Conservation (phyloP, 495 filamentous ascomycete genomes). For the Astrothelium subdiscretum region DNA sequence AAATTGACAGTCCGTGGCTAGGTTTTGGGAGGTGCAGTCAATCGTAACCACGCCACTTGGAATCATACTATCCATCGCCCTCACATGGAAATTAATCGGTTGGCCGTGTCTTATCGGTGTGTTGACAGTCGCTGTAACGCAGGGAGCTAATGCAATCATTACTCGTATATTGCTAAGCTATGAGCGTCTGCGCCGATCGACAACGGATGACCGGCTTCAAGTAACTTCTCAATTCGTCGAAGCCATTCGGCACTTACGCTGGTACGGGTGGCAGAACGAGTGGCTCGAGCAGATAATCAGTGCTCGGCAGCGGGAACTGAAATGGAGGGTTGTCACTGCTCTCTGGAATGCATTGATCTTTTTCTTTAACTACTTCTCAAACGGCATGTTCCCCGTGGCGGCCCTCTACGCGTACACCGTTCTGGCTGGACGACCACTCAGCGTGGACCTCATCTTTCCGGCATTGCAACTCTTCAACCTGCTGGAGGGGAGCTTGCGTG, state of each 20-base stretch:
- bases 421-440: constrained; percentile 48
- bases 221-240: constrained; percentile 70
- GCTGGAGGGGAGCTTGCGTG: constrained; percentile 56
- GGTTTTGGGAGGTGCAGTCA: constrained; percentile 68
- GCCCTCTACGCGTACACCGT: constrained; percentile 70
- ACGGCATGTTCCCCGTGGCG: constrained; percentile 62
- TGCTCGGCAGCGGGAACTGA: constrained; percentile 54
- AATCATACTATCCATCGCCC: constrained; percentile 50
- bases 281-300: constrained; percentile 68
- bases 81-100: constrained; percentile 66
- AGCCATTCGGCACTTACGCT: constrained; percentile 71
- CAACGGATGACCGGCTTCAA: constrained; percentile 62
- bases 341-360: constrained; percentile 47
- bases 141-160: constrained; percentile 50
- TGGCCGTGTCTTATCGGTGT: constrained; percentile 68
- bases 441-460: constrained; percentile 70
- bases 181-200: constrained; percentile 51
- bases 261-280: constrained; percentile 75
- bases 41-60: constrained; percentile 57
- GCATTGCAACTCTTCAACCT: constrained; percentile 66
- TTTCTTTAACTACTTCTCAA: constrained; percentile 51
- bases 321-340: constrained; percentile 50
- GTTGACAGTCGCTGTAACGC: constrained; percentile 49
- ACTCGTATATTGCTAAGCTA: constrained; percentile 48
- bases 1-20: neutral